Base-by-base conservation (phyloP, 352 stramenopile species). In the Globisporangium sylvaticum region DNA sequence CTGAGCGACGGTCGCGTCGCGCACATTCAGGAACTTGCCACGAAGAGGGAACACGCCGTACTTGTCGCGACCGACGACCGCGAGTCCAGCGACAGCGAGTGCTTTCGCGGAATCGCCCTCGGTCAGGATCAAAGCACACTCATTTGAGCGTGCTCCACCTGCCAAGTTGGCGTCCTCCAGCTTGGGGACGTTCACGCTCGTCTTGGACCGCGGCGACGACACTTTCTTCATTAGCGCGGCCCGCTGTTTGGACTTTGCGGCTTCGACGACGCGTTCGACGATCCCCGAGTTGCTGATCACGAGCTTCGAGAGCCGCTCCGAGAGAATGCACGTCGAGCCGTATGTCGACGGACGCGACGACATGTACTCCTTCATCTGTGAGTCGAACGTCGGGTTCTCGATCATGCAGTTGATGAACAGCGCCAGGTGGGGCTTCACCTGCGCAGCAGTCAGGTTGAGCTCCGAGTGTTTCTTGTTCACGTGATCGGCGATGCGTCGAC, bases 21-120 rank as follows among this genome's bases (percentile, higher is more conserved):
- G 90, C 3, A 98, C 91, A 67, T 97, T 97, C 10, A 97, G 71
- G 31, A 95, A 73, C 65, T 99, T 99, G 46, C 97, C 97, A 56
- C 98, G 98, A 24, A 99, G 81, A 24, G 98, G 98, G 68, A 99
- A 99, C 0, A 99, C 97, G 29, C 98, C 98, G 71, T 99, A 99
- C 62, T 94, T 92, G 65, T 99, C 97, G 25, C 98, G 88, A 6
- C 98, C 98, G 39, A 99, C 92, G 32, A 99, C 96, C 5, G 96
- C 96, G 8, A 99, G 80, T 7, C 98, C 98, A 39, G 96, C 98
- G n/a, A 99, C 97, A 20, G 98, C 98, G 0, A 99, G 80, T 0
- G 97, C 98, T 74, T 99, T 99, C 64, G 98, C 98, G 27, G 97
- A 99, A 76, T 99, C 98, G 66, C 98, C 98, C 84, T 99, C 98